Conservation (phyloP, 495 filamentous ascomycete species). For the Hypoxylon lienhwacheense region DNA sequence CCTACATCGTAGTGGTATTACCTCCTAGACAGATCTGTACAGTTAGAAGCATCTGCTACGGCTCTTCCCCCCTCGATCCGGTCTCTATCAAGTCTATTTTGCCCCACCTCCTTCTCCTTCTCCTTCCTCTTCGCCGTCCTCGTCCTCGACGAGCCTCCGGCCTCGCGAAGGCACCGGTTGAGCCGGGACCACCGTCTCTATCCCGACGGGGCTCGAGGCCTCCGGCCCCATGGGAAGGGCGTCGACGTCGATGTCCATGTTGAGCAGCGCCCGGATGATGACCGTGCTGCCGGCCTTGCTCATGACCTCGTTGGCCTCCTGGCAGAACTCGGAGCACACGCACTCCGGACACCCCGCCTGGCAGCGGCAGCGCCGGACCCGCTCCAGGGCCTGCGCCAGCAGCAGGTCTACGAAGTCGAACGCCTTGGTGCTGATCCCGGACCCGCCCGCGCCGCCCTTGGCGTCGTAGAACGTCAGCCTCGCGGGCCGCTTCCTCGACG, state of each 20-base stretch:
- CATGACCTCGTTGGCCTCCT: constrained; percentile 88
- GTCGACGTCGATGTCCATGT: constrained; percentile 74
- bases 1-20: no score
- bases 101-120: constrained; percentile 22
- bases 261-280: constrained; percentile 73
- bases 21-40: no score
- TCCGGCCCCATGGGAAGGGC: constrained; percentile 79
- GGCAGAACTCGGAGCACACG: constrained; percentile 81
- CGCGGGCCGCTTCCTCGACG: constrained; percentile 77
- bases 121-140: constrained; percentile 27
- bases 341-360: constrained; percentile 83
- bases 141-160: constrained; percentile 13
- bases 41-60: no score
- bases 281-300: constrained; percentile 86
- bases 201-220: constrained; percentile 64
- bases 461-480: constrained; percentile 93
- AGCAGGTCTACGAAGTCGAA: constrained; percentile 88
- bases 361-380: constrained; percentile 71
- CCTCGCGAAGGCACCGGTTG: constrained; percentile 55
- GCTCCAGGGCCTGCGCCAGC: constrained; percentile 73
- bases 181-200: constrained; percentile 83
- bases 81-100: constrained; percentile 9
- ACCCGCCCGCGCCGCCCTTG: constrained; percentile 80
- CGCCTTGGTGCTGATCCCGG: constrained; percentile 85
- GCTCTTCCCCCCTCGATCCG: not conserved